These are phyloP conservation scores for Cercospora citrullina DNA, from an alignment of 2,329 filamentous ascomycete species.

Conservation along the genomic window DNA sequence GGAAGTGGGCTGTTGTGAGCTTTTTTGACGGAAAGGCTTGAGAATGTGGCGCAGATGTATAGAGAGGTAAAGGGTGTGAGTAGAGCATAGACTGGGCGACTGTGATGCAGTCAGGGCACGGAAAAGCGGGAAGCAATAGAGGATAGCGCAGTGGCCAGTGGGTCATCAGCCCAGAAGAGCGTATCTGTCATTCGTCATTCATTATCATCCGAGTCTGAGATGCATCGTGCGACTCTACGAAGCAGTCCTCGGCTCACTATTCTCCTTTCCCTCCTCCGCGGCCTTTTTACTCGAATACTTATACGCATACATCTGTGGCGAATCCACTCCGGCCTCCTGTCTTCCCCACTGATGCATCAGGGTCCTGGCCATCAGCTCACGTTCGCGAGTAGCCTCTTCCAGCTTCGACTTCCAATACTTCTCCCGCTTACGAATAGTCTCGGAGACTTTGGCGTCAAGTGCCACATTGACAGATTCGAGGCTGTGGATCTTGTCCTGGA, in stretches of 20 bases:
- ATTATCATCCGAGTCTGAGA: neutral
- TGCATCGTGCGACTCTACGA: neutral
- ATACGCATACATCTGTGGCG: conserved; percentile 40
- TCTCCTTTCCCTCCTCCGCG: conserved; percentile 16
- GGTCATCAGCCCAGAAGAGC: neutral
- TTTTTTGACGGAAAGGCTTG: conserved; percentile 67
- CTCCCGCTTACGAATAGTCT: conserved; percentile 30
- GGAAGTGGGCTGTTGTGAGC: conserved; percentile 92
- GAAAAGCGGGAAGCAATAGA: no score
- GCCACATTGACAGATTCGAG: conserved; percentile 29
- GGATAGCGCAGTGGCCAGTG: no score
- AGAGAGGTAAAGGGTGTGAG: neutral
- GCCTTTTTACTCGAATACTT: conserved; percentile 27
- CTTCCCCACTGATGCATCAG: conserved; percentile 84
- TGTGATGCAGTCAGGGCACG: no score
- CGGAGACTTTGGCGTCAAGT: conserved; percentile 29
- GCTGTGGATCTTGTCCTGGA: conserved; percentile 19
- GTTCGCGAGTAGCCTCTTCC: conserved; percentile 34
- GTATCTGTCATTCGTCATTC: neutral
- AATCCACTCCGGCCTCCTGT: conserved; percentile 39
- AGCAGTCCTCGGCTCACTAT: conserved; percentile 14
- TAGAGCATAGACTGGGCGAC: neutral
- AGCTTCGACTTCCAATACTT: conserved; percentile 28
- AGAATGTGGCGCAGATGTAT: neutral
- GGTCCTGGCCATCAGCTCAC: conserved; percentile 45